A percentile compares a stretch with the other conserved stretches of the same genome.
phyloP scores from a whole-genome alignment of 805 yeast genomes.

The Candida koratica region DNA sequence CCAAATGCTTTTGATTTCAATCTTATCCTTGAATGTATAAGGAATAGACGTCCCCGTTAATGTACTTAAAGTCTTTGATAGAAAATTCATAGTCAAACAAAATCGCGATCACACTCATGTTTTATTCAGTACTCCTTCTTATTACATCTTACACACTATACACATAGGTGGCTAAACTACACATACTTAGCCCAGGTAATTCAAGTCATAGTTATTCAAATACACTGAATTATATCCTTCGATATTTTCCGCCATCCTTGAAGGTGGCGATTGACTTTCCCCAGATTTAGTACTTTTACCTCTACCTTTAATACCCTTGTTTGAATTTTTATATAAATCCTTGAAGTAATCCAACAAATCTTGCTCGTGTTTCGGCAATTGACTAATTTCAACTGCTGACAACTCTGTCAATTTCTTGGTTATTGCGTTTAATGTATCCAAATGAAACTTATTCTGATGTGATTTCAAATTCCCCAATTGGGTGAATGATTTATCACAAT shows the following conservation, averaged over 20 bases:
- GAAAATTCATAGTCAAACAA: conserved; percentile 52
- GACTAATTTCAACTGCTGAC: conserved; percentile 42
- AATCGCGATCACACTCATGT: conserved; percentile 3
- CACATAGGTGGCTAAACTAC: too few species aligned
- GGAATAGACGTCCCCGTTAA: conserved; percentile 59
- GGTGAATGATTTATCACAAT: conserved; percentile 79
- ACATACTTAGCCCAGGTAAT: conserved; percentile 3
- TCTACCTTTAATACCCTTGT: conserved; percentile 88
- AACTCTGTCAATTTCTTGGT: conserved; percentile 65
- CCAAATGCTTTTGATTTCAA: conserved; percentile 47
- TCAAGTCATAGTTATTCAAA: conserved; percentile 9
- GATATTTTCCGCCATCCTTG: not conserved
- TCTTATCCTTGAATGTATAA: conserved; percentile 48
- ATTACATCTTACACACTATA: not conserved
- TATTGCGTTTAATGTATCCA: conserved; percentile 61
- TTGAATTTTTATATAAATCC: conserved; percentile 78
- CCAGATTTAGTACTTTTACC: conserved; percentile 45
- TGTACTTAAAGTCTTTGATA: conserved; percentile 58
- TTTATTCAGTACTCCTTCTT: not conserved
- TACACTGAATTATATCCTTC: conserved; percentile 6
- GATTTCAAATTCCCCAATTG: conserved; percentile 92
- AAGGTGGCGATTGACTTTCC: conserved; percentile 4
- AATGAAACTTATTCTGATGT: conserved; percentile 88
- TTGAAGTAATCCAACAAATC: conserved; percentile 75
- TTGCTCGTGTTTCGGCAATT: conserved; percentile 58